These are phyloP conservation scores for Teratosphaeria epicoccoides DNA, from an alignment of 2,329 filamentous ascomycete species.

Conservation along the genomic window DNA sequence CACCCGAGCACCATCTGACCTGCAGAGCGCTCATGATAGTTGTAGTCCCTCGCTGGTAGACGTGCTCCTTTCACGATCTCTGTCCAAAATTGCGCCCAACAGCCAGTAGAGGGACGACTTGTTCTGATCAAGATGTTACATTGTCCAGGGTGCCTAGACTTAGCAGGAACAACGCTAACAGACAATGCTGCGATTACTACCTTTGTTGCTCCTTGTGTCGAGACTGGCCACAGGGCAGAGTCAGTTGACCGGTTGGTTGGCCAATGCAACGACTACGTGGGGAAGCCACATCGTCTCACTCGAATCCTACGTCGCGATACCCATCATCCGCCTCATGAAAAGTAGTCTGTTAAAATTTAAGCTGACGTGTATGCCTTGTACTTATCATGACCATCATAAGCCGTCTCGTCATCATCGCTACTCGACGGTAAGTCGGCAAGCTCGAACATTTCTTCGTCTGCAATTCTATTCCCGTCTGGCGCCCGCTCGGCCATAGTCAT, in stretches of 20 bases:
- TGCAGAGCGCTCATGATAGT: neutral
- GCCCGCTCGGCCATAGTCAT: neutral
- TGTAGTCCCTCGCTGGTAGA: neutral
- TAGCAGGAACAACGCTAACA: neutral
- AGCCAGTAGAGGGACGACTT: neutral
- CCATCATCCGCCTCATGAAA: no score
- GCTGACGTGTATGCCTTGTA: neutral
- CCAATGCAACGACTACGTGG: no score
- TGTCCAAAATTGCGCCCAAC: neutral
- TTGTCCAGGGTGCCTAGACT: neutral
- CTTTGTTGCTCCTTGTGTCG: neutral
- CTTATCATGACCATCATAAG: conserved; percentile 22
- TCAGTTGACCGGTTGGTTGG: no score
- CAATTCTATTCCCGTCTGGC: neutral
- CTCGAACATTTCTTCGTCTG: conserved; percentile 2
- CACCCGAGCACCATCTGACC: neutral
- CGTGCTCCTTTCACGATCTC: no score
- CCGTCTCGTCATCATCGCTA: conserved; percentile 36
- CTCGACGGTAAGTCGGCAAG: conserved; percentile 33
- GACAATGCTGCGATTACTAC: neutral
- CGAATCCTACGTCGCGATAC: no score
- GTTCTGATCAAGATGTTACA: neutral
- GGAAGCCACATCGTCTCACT: no score
- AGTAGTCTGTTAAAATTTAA: neutral
- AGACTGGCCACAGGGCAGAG: neutral